These are phyloP conservation scores for Neolecta irregularis DNA, from an alignment of 1,139 yeast genomes.

Conservation along the genomic window DNA sequence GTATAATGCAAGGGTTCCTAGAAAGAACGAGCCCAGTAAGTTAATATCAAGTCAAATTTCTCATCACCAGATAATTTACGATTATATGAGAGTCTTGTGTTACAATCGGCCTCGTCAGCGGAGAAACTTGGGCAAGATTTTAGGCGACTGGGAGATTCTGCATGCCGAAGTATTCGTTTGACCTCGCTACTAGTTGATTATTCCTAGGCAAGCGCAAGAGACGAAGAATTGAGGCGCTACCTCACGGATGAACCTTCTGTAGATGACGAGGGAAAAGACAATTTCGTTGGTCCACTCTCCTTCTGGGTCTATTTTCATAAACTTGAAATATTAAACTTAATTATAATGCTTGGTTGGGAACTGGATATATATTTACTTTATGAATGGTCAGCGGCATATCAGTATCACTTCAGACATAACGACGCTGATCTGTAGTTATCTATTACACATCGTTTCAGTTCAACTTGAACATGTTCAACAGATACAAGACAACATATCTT, in stretches of 20 bases:
- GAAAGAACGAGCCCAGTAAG: background rate
- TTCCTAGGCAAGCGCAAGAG: slow-evolving; percentile 6
- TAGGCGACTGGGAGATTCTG: slow-evolving; percentile 58
- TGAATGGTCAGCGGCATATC: slow-evolving; percentile 54
- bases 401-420: slow-evolving; percentile 30
- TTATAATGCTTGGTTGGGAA: slow-evolving; percentile 61
- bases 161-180: slow-evolving; percentile 34
- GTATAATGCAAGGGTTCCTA: background rate
- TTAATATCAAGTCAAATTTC: slow-evolving; percentile 3
- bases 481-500: slow-evolving; percentile 1
- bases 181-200: background rate
- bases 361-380: slow-evolving; percentile 56
- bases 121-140: slow-evolving; percentile 44
- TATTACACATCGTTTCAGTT: slow-evolving; percentile 4
- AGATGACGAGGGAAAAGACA: slow-evolving; percentile 12
- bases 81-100: slow-evolving; percentile 41
- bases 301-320: slow-evolving; percentile 56
- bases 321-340: slow-evolving; percentile 52
- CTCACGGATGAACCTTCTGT: slow-evolving; percentile 2
- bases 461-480: slow-evolving; percentile 3
- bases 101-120: slow-evolving; percentile 75
- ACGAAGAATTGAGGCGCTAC: slow-evolving; percentile 5
- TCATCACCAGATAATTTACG: slow-evolving; percentile 5
- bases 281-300: slow-evolving; percentile 38
- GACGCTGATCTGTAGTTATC: background rate